Evolutionary conservation across 352 stramenopile genomes (phyloP), one percentile per base, ranked within the genome.

Genomic region (Pythium insidiosum): DNA sequence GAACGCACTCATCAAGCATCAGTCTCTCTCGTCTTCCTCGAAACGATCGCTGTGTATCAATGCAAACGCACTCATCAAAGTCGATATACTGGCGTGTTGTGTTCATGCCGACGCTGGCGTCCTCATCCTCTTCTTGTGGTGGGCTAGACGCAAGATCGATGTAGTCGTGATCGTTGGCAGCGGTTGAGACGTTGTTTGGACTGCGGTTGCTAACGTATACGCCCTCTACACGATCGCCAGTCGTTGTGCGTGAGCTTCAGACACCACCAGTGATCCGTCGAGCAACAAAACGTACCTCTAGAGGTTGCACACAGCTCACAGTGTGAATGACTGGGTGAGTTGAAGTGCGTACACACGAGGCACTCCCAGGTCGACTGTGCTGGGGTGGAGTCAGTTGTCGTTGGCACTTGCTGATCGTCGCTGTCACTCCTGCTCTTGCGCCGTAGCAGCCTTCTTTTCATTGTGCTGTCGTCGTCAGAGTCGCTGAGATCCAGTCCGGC

Each of bases 321-420:
- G n/a, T 53, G 54, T 6, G 36, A 48, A 6, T 58, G 52, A 24
- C 39, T 41, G 5, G 29, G 20, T 18, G 47, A 38, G 40, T 82
- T 82, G 26, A 73, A 63, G 47, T 82, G 73, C 19, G 70, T 82
- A 43, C 70, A 82, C 6, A 79, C 58, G 4, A 51, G 50, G 39
- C 70, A 82, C 34, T 70, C 54, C 34, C 42, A 49, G 11, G n/a
- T 50, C n/a, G 41, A 3, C 18, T 46, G 6, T n/a, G 10, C 5
- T 3, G 23, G 9, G 15, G 33, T 6, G n/a, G 6, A n/a, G 9
- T 11, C 26, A 12, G 37, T 6, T 42, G 37, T n/a, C 37, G 20
- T 42, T 16, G 16, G n/a, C n/a, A n/a, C n/a, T n/a, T n/a, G n/a
- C n/a, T 42, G 37, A 9, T 42, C 37, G 15, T n/a, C n/a, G n/a